A percentile compares a stretch with the other conserved stretches of the same genome.
Conservation (phyloP, 352 stramenopile genomes). For the Phytophthora aleatoria region DNA sequence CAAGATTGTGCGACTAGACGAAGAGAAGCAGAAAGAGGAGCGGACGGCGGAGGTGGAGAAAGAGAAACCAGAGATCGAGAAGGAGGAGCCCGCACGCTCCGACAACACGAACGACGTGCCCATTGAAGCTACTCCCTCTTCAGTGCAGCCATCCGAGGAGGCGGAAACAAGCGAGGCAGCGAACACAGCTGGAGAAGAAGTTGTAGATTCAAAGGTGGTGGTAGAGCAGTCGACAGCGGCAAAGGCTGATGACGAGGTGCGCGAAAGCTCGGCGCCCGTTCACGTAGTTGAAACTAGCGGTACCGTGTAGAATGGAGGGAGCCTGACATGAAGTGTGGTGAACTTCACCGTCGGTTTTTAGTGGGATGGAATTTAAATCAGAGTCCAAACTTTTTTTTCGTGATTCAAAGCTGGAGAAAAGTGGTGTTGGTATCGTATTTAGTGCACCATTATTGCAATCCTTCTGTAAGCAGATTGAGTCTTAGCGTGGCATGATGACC, state of each 20-base stretch:
- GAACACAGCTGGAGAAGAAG: not conserved
- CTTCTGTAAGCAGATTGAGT: not conserved
- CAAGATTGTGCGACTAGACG: slow-evolving; percentile 56
- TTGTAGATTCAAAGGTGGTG: not conserved
- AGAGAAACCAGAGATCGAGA: not conserved
- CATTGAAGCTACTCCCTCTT: not conserved
- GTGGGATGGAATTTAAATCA: slow-evolving; percentile 19
- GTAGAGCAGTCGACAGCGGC: not conserved
- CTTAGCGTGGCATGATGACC: slow-evolving; percentile 18
- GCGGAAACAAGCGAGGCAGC: slow-evolving; percentile 20
- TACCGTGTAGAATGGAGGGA: not conserved
- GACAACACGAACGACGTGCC: not conserved
- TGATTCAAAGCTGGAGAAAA: not conserved
- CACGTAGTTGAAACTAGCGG: not conserved
- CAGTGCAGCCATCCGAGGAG: slow-evolving; percentile 15
- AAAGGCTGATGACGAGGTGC: slow-evolving; percentile 28
- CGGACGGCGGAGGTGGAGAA: not conserved
- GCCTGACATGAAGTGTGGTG: not conserved
- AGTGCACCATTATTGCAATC: no score
- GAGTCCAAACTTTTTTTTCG: slow-evolving; percentile 1
- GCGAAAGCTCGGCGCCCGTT: slow-evolving; percentile 15
- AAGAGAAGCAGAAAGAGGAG: slow-evolving; percentile 13
- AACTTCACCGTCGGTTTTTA: not conserved
- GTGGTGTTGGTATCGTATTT: no score
- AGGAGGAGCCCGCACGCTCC: not conserved